These are phyloP conservation scores for Blastobotrys malaysiensis DNA, from an alignment of 1,139 yeast species.

Conservation along the genomic window DNA sequence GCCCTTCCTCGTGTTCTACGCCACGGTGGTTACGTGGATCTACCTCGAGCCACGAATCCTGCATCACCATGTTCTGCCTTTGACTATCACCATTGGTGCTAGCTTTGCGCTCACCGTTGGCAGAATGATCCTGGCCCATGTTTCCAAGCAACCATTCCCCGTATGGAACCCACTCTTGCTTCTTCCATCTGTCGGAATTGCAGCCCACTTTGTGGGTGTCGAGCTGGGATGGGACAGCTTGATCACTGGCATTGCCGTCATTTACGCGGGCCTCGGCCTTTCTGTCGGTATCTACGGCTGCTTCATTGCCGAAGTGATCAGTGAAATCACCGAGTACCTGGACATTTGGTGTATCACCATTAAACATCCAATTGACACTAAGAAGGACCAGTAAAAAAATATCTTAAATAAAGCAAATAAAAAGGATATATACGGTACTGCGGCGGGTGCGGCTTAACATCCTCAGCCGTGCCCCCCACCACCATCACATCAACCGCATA, in stretches of 20 bases:
- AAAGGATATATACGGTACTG: not conserved
- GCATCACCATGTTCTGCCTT: slow-evolving; percentile 48
- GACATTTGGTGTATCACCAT: slow-evolving; percentile 84
- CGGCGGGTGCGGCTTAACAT: not conserved
- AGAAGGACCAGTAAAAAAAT: slow-evolving; percentile 21
- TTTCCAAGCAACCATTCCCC: slow-evolving; percentile 77
- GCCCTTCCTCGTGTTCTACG: slow-evolving; percentile 68
- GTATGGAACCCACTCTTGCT: slow-evolving; percentile 61
- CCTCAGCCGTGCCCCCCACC: not conserved
- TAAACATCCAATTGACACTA: slow-evolving; percentile 62
- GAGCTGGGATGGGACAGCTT: slow-evolving; percentile 29
- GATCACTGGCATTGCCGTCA: slow-evolving; percentile 25
- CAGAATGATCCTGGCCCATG: slow-evolving; percentile 80
- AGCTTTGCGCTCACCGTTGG: slow-evolving; percentile 83
- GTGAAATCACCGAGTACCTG: slow-evolving; percentile 73
- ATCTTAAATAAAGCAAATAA: not conserved
- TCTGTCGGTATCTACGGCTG: slow-evolving; percentile 71
- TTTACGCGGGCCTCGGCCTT: slow-evolving; percentile 73
- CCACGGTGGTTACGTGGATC: slow-evolving; percentile 45
- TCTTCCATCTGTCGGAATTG: slow-evolving; percentile 56
- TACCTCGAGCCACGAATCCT: slow-evolving; percentile 44
- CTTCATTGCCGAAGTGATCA: slow-evolving; percentile 76
- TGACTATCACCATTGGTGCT: slow-evolving; percentile 64
- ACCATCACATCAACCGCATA: not conserved
- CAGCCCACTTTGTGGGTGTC: slow-evolving; percentile 32